Evolutionary conservation across 1,284 basidiomycete genomes (phyloP).

Genomic region (Fistulinella staudtii): DNA sequence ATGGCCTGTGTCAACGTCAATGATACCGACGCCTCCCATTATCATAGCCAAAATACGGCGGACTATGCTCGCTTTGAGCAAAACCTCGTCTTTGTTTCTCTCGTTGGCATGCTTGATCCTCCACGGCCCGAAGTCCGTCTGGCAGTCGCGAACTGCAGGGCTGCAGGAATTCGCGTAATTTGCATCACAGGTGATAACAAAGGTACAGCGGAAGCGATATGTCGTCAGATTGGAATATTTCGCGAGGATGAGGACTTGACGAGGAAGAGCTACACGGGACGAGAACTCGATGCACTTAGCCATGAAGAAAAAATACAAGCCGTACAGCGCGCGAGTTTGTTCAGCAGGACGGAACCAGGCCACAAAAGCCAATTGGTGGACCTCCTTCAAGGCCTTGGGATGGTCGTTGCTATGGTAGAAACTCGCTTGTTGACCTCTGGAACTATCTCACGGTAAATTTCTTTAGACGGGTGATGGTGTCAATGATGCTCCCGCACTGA

Average conservation of each 20-base stretch:
- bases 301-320: conserved; percentile 80
- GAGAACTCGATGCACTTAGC: conserved; percentile 82
- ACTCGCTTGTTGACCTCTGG: conserved; percentile 11
- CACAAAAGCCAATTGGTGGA: conserved; percentile 97
- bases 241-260: conserved; percentile 75
- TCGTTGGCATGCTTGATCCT: conserved; percentile 98
- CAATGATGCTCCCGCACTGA: conserved; percentile 95
- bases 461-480: conserved; percentile 91
- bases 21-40: conserved; percentile 76
- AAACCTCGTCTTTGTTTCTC: conserved; percentile 88
- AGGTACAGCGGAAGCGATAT: conserved; percentile 96
- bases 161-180: conserved; percentile 93
- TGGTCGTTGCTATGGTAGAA: conserved; percentile 96
- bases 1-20: conserved; percentile 83
- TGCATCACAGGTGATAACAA: conserved; percentile 99
- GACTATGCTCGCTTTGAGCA: conserved; percentile 91
- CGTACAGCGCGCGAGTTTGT: conserved; percentile 84
- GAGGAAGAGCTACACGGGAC: conserved; percentile 92
- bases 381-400: conserved; percentile 85
- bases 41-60: conserved; percentile 70
- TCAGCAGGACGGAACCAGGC: conserved; percentile 90
- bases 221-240: conserved; percentile 94
- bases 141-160: conserved; percentile 87
- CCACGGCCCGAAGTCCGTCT: conserved; percentile 90
- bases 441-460: conserved; percentile 10